phyloP scores from a whole-genome alignment of 176 grass and related monocot genomes.

The Microstegium vimineum region DNA sequence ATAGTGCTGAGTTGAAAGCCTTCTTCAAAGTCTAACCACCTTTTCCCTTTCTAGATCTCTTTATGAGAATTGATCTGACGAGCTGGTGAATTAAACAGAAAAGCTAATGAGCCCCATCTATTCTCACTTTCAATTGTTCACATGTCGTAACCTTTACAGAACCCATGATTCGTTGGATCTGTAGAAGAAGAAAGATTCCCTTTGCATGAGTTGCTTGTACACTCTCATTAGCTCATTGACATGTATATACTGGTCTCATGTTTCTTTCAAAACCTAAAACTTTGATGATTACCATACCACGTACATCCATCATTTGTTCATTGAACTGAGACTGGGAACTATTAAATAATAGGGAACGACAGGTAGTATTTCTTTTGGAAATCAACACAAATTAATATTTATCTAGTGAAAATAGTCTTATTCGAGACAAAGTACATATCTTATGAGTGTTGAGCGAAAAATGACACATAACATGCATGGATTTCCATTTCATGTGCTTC shows the following conservation, averaged over 20 bases:
- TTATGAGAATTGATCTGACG: background rate
- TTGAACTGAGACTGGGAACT: background rate
- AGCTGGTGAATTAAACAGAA: slow-evolving; percentile 22
- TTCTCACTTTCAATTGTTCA: slow-evolving; percentile 24
- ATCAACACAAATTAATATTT: background rate
- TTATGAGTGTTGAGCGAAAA: background rate
- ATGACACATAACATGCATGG: background rate
- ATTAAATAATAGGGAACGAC: too few species aligned
- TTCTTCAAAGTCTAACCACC: slow-evolving; percentile 18
- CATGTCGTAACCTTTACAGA: slow-evolving; percentile 34
- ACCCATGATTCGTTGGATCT: slow-evolving; percentile 26
- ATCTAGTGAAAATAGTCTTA: background rate
- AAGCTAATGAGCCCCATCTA: slow-evolving; percentile 22
- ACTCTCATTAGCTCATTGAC: background rate
- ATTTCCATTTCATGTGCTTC: background rate
- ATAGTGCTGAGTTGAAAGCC: background rate
- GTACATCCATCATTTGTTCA: background rate
- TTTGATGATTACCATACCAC: background rate
- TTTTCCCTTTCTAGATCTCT: slow-evolving; percentile 6
- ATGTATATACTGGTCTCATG: background rate
- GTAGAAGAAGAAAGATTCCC: slow-evolving; percentile 17
- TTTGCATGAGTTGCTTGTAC: slow-evolving; percentile 11
- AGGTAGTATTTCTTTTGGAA: background rate
- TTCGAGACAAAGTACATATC: background rate
- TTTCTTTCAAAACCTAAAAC: slow-evolving; percentile 14